phyloP scores from a whole-genome alignment of 2,329 filamentous ascomycete species.

The Talaromyces albobiverticillius region DNA sequence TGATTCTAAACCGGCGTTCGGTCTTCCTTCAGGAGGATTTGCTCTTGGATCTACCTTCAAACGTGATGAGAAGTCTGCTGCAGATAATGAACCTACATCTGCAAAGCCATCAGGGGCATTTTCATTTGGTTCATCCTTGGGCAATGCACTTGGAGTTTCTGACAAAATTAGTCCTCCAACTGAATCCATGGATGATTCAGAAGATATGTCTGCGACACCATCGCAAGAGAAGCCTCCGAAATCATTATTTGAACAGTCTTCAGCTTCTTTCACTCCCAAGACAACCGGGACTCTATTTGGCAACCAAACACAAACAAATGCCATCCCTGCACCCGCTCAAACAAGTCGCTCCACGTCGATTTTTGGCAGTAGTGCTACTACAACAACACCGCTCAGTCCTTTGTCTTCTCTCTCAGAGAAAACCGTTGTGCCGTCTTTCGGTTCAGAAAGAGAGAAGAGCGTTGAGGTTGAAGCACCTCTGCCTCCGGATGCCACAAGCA shows the following conservation, averaged over 20 bases:
- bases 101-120: conserved; percentile 29
- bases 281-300: conserved; percentile 35
- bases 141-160: conserved; percentile 35
- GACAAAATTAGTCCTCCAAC: conserved; percentile 30
- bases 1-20: conserved; percentile 29
- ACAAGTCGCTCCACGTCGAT: conserved; percentile 31
- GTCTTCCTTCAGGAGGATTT: conserved; percentile 32
- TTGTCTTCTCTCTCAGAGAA: conserved; percentile 32
- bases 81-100: conserved; percentile 29
- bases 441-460: conserved; percentile 31
- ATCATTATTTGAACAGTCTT: conserved; percentile 21
- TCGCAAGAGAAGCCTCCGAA: conserved; percentile 18
- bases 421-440: conserved; percentile 25
- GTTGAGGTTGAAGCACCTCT: conserved; percentile 37
- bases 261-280: conserved; percentile 29
- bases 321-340: conserved; percentile 25
- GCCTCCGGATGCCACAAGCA: conserved; percentile 49
- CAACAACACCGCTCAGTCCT: conserved; percentile 24
- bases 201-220: conserved; percentile 24
- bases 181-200: conserved; percentile 37
- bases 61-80: conserved; percentile 37
- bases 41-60: conserved; percentile 45
- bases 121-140: conserved; percentile 38
- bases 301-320: conserved; percentile 24
- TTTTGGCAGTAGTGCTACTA: conserved; percentile 26